Evolutionary conservation across 225 moss, liverwort and hornwort species (phyloP), one percentile per base, ranked within the genome.

Genomic region (Marchantia paleacea): DNA sequence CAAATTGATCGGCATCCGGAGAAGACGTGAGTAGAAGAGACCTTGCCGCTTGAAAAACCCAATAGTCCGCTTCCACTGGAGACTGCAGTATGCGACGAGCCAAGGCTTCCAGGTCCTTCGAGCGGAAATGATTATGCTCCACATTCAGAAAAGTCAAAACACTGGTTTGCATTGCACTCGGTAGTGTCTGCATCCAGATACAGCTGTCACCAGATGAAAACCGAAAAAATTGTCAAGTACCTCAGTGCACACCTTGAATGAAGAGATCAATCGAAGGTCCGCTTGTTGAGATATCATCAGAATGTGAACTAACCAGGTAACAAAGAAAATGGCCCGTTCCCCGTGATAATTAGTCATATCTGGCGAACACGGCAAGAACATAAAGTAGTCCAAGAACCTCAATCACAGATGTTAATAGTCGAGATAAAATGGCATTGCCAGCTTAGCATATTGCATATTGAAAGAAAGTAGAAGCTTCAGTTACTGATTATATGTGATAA

Each of bases 121-220:
- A 66, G 18, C 81, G 88, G 60, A 92, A 94, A 79, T 81, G 90
- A 78, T 55, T 71, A 71, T 90, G 87, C 69, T 90, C 88, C 50
- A 81, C 88, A 70, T 64, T 87, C 67, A 94, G 74, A 80, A 94
- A 92, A 14, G 90, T 88, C 76, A 94, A 80, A 6, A 84, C 71
- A 31, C 78, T 80, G 48, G 83, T 69, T 79, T 94, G 94, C 83
- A 90, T 84, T 69, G 87, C 89, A 87, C 80, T 85, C 0, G 94
- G 84, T 39, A 94, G 80, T 49, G 92, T 92, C 80, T 94, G 90
- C 83, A 92, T 87, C 94, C 92, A 94, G 80, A 92, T 89, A 58
- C 85, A 85, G 88, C 94, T 94, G 90, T 70, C 75, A 82, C 78
- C 82, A 82, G 76, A 75, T 71, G 79, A 75, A 66, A 78, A 75